A percentile compares a stretch with the other conserved stretches of the same genome.
Conservation (phyloP, 371 early-diverging fungal species). For the Circinella minor region DNA sequence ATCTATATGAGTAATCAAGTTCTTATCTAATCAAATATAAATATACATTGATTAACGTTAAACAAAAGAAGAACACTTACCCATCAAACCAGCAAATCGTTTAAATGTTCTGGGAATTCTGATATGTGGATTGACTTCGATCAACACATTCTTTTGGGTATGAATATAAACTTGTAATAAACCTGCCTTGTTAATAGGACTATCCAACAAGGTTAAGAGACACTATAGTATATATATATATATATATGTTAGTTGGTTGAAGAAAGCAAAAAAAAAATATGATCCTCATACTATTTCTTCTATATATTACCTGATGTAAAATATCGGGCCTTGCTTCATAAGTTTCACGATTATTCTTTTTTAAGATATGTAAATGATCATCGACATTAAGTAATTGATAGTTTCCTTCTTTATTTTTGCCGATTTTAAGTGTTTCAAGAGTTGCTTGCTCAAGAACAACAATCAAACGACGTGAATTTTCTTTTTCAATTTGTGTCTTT, state of each 20-base stretch:
- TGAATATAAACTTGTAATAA: conserved; percentile 94
- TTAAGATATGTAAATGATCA: conserved; percentile 91
- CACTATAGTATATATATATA: conserved; percentile 60
- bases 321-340: conserved; percentile 95
- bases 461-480: conserved; percentile 85
- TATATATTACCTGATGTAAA: conserved; percentile 82
- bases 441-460: conserved; percentile 92
- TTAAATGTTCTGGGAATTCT: conserved; percentile 98
- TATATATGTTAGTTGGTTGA: not conserved
- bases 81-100: conserved; percentile 97
- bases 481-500: conserved; percentile 75
- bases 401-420: conserved; percentile 87
- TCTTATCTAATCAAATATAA: not conserved
- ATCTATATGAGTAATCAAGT: no score
- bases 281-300: no score
- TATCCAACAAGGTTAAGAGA: conserved; percentile 94
- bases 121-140: conserved; percentile 97
- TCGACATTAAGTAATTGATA: conserved; percentile 96
- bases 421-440: conserved; percentile 94
- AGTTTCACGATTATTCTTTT: conserved; percentile 83
- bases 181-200: conserved; percentile 98
- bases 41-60: no score
- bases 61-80: conserved; percentile 27
- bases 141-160: conserved; percentile 92
- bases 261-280: no score